A percentile compares a stretch with the other conserved stretches of the same genome.
phyloP scores from a whole-genome alignment of 1,284 basidiomycete species.

The Laetiporus sulphureus region DNA sequence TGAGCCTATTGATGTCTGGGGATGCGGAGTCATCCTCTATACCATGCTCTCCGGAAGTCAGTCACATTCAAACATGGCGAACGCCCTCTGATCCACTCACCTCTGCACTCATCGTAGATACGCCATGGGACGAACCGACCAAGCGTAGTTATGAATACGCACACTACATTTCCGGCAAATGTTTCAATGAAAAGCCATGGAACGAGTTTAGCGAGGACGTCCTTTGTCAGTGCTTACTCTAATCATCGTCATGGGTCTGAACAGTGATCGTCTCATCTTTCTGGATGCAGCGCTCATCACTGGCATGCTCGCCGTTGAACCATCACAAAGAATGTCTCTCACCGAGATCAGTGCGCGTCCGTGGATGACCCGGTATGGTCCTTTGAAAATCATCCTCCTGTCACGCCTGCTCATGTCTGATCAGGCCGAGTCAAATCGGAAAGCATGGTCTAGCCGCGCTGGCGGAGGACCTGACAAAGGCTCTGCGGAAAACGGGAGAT shows the following conservation, averaged over 20 bases:
- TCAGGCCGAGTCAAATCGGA: conserved; percentile 70
- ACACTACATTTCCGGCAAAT: conserved; percentile 70
- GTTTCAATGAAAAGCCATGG: conserved; percentile 83
- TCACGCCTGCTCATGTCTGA: too few species aligned
- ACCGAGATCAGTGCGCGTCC: conserved; percentile 64
- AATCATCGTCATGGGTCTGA: not conserved
- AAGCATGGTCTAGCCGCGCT: conserved; percentile 43
- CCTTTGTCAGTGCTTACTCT: conserved; percentile 42
- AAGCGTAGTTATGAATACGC: conserved; percentile 71
- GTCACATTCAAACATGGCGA: too few species aligned
- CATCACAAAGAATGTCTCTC: conserved; percentile 66
- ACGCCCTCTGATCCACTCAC: too few species aligned
- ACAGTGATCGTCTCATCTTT: too few species aligned
- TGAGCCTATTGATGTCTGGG: conserved; percentile 95
- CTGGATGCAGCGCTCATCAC: conserved; percentile 60
- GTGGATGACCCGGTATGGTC: conserved; percentile 74
- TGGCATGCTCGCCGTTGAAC: conserved; percentile 72
- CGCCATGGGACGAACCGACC: conserved; percentile 97
- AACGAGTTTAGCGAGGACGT: conserved; percentile 55
- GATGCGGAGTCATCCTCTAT: conserved; percentile 93
- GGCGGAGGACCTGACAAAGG: conserved; percentile 65
- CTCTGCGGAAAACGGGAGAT: conserved; percentile 62
- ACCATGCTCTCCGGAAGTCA: conserved; percentile 87
- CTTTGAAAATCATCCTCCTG: too few species aligned
- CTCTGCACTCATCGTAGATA: conserved; percentile 58